Base-by-base conservation (phyloP, 495 filamentous ascomycete species). In the Penicillium silybi region DNA sequence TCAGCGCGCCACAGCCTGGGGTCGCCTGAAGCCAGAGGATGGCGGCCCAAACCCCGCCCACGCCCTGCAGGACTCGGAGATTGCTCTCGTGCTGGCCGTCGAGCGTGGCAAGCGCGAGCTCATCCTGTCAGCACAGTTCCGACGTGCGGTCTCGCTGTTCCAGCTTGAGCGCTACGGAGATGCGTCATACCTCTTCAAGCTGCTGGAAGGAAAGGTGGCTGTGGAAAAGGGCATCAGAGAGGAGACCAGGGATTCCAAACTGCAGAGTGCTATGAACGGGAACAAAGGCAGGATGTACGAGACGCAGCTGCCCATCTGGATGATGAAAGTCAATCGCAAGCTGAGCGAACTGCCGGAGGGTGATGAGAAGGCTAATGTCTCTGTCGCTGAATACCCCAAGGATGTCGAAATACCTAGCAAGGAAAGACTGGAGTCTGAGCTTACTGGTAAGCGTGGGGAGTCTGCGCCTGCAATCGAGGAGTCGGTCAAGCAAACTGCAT, bases 1-100 rank as follows among this genome's bases (percentile, higher is more conserved):
- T 53, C 86, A 93, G 64, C 89, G 95, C 22, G 88, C 90, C 2
- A 92, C 85, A 10, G 90, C 91, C 23, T 86, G 89, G 61, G 80
- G 89, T 8, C 86, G 92, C 48, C 70, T 82, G 0, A 76, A 75
- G 46, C 70, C 77, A 38, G 63, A 59, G 43, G 62, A 75, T 35
- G 73, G 73, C 13, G 71, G 71, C 6, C 69, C 80, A 1, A 68
- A 84, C 26, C 70, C 69, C 51, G n/a, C 56, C 11, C 64, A 68
- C 37, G 87, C 93, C 0, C 82, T 97, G 9, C 69, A 67, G 16
- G 93, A 97, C 73, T 88, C 91, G 27, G 90, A 96, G 57, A 71
- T 82, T 20, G 93, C 88, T 0, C 78, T 95, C 10, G 61, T 79
- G 1, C 72, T 84, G 6, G 90, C 90, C 4, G 69, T 71, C 17